phyloP scores from a whole-genome alignment of 352 stramenopile genomes.

The Globisporangium nagaii region DNA sequence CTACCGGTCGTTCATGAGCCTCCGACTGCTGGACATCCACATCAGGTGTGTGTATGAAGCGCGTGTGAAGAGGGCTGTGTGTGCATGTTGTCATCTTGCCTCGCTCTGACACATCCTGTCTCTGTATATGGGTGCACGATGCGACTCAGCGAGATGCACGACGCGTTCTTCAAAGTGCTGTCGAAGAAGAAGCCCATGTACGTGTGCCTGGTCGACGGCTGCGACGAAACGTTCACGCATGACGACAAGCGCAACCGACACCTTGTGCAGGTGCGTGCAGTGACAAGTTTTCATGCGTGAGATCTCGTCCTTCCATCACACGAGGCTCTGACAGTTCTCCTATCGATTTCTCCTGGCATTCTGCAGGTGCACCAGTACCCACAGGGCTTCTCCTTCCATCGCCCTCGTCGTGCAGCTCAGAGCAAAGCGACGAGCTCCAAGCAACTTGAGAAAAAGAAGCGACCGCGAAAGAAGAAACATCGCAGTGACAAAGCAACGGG shows the following conservation, averaged over 20 bases:
- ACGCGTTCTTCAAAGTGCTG: slow-evolving; percentile 58
- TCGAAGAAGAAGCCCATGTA: slow-evolving; percentile 61
- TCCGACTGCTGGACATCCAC: slow-evolving; percentile 49
- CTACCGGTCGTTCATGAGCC: slow-evolving; percentile 39
- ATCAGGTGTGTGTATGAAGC: slow-evolving; percentile 24
- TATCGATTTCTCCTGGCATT: background rate
- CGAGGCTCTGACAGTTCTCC: background rate
- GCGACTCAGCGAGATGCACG: slow-evolving; percentile 41
- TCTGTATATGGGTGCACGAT: background rate
- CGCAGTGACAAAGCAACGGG: slow-evolving; percentile 8
- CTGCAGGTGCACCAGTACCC: slow-evolving; percentile 35
- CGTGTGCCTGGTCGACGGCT: slow-evolving; percentile 48
- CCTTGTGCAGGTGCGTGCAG: slow-evolving; percentile 17
- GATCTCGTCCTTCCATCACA: background rate
- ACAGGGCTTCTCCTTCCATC: slow-evolving; percentile 31
- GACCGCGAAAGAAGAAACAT: slow-evolving; percentile 23
- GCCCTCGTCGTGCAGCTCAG: slow-evolving; percentile 5
- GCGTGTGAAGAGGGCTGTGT: background rate
- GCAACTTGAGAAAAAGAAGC: slow-evolving; percentile 21
- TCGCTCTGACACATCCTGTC: background rate
- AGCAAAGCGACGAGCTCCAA: background rate
- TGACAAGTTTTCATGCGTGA: background rate
- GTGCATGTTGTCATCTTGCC: too few relatives aligned
- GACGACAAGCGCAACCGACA: slow-evolving; percentile 47
- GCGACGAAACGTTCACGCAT: slow-evolving; percentile 31